phyloP scores from a whole-genome alignment of 495 filamentous ascomycete species.

The Penicillium flavigenum region DNA sequence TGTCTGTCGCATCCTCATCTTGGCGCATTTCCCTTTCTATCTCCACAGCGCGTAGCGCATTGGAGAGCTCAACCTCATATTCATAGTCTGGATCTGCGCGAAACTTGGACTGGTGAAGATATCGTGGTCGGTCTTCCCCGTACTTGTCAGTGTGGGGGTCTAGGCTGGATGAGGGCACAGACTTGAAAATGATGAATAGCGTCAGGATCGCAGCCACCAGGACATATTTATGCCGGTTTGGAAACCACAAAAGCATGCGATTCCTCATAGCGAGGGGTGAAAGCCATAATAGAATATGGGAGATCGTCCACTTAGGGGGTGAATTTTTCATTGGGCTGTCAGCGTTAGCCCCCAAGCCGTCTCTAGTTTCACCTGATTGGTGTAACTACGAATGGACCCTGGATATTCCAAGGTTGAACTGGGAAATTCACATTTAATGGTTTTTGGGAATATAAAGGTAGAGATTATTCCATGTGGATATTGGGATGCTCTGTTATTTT shows the following conservation, averaged over 20 bases:
- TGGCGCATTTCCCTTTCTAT: conserved; percentile 10
- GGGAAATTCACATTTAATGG: not conserved
- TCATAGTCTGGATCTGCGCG: conserved; percentile 37
- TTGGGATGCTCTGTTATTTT: not conserved
- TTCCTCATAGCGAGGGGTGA: conserved; percentile 16
- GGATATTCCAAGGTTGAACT: not conserved
- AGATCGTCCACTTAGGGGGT: not conserved
- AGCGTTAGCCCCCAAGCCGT: not conserved
- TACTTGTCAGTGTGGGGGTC: conserved; percentile 6
- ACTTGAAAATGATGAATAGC: conserved; percentile 11
- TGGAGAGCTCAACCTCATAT: conserved; percentile 14
- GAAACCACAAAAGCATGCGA: not conserved
- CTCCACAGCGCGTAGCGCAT: conserved; percentile 33
- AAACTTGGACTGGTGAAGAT: conserved; percentile 33
- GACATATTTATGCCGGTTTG: conserved; percentile 12
- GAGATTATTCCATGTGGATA: not conserved
- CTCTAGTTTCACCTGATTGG: not conserved
- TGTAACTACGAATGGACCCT: not conserved
- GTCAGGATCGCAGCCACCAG: conserved; percentile 12
- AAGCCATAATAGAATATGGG: not conserved
- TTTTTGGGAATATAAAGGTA: not conserved
- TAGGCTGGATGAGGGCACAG: conserved; percentile 7
- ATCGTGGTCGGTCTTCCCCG: conserved; percentile 22
- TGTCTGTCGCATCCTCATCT: conserved; percentile 17
- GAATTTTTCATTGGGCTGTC: not conserved